phyloP scores from a whole-genome alignment of 2,329 filamentous ascomycete species.

The Clonostachys byssicola region DNA sequence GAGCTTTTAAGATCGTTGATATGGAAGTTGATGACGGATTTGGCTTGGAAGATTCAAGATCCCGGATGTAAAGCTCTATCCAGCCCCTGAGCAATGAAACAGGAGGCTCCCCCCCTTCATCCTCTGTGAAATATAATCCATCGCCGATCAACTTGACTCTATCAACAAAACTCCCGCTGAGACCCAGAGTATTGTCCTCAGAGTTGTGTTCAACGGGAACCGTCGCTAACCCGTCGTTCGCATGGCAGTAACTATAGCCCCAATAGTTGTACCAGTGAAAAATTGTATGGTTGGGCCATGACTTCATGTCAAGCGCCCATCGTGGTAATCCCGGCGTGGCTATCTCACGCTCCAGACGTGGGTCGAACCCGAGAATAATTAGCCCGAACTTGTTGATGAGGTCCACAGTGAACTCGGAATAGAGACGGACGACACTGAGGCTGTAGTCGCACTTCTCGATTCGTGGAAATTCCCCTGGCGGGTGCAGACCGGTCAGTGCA shows the following conservation, averaged over 20 bases:
- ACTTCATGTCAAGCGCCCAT: conserved; percentile 5
- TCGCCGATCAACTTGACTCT: background rate
- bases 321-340: conserved; percentile 6
- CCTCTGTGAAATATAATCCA: no score
- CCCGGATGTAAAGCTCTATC: background rate
- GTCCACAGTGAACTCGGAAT: conserved; percentile 5
- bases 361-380: conserved; percentile 3
- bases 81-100: background rate
- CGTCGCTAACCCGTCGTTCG: background rate
- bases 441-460: conserved; percentile 6
- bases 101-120: background rate
- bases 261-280: conserved; percentile 1
- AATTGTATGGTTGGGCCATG: conserved; percentile 3
- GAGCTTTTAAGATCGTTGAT: background rate
- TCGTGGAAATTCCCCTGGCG: background rate
- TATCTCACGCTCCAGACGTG: conserved; percentile 3
- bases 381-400: conserved; percentile 6
- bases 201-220: no score
- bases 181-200: background rate
- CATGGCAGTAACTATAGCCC: background rate
- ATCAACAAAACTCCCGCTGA: background rate
- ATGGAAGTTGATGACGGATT: no score
- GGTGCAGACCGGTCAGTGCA: conserved; percentile 3
- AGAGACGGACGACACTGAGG: conserved; percentile 1
- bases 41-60: background rate